These are phyloP conservation scores for Nitzschia sp. DNA, from an alignment of 108 stramenopile species.

Conservation along the genomic window DNA sequence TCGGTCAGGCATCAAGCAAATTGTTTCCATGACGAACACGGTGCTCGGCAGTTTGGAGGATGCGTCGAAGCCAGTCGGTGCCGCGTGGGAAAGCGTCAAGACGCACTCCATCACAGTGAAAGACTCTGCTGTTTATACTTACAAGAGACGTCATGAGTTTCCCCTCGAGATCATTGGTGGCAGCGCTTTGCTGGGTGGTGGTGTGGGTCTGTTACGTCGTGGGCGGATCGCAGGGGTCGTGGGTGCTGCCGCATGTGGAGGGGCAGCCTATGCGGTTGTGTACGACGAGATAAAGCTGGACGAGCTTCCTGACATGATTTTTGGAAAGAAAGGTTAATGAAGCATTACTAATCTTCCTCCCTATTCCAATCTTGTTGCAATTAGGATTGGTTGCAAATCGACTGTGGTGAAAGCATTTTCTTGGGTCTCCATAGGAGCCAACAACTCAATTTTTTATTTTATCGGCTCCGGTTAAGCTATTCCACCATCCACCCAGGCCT, in stretches of 20 bases:
- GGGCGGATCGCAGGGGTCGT: constrained; percentile 35
- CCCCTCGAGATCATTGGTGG: constrained; percentile 36
- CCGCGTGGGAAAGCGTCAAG: constrained; percentile 18
- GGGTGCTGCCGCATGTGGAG: constrained; percentile 27
- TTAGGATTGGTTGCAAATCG: too few relatives aligned
- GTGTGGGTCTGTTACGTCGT: constrained; percentile 25
- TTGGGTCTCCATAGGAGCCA: too few relatives aligned
- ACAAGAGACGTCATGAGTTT: constrained; percentile 37
- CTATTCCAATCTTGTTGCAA: too few relatives aligned
- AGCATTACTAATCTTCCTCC: too few relatives aligned
- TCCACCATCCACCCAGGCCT: constrained; percentile 64
- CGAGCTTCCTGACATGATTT: constrained; percentile 28
- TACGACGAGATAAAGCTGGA: constrained; percentile 37
- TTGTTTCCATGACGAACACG: constrained; percentile 11
- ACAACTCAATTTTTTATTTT: background rate
- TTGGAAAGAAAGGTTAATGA: constrained; percentile 34
- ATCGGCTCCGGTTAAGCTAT: constrained; percentile 39
- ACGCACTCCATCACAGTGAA: background rate
- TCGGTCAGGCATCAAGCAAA: constrained; percentile 14
- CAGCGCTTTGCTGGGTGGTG: constrained; percentile 19
- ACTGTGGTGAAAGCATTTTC: too few relatives aligned
- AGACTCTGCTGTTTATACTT: constrained; percentile 13
- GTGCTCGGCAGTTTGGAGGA: constrained; percentile 11
- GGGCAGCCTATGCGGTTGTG: constrained; percentile 38
- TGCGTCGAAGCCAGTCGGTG: constrained; percentile 5